phyloP scores from a whole-genome alignment of 768 basidiomycete species.

The Trametes cubensis region DNA sequence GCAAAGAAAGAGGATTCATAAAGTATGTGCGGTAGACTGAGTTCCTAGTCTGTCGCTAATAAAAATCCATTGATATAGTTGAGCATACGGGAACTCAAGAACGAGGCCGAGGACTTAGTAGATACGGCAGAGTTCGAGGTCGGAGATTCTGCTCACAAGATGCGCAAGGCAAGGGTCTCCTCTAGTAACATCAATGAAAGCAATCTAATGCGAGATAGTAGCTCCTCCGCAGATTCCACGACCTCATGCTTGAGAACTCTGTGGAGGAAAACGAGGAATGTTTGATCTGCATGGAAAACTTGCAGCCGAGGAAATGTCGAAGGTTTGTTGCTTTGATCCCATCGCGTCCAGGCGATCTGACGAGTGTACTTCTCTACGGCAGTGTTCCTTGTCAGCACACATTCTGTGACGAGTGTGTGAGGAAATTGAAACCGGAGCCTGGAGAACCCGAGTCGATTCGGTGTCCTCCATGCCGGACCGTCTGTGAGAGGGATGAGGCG shows the following conservation, averaged over 20 bases:
- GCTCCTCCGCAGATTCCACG: conserved; percentile 45
- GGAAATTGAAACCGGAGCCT: conserved; percentile 28
- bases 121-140: conserved; percentile 33
- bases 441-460: conserved; percentile 28
- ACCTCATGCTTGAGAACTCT: conserved; percentile 41
- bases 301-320: conserved; percentile 39
- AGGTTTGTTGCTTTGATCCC: conserved; percentile 32
- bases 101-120: conserved; percentile 43
- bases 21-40: conserved; percentile 21
- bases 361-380: background rate
- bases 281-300: conserved; percentile 40
- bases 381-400: conserved; percentile 50
- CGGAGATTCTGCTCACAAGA: conserved; percentile 39
- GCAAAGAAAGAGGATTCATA: conserved; percentile 28
- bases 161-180: conserved; percentile 43
- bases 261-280: conserved; percentile 44
- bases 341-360: background rate
- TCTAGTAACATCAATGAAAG: background rate
- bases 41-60: conserved; percentile 4
- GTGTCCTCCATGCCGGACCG: conserved; percentile 44
- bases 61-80: conserved; percentile 28
- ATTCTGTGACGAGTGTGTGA: conserved; percentile 44
- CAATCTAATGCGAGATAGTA: conserved; percentile 19
- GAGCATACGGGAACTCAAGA: conserved; percentile 37
- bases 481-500: conserved; percentile 36